These are phyloP conservation scores for Babesia sp. DNA, from an alignment of 169 alveolate species.

Conservation along the genomic window DNA sequence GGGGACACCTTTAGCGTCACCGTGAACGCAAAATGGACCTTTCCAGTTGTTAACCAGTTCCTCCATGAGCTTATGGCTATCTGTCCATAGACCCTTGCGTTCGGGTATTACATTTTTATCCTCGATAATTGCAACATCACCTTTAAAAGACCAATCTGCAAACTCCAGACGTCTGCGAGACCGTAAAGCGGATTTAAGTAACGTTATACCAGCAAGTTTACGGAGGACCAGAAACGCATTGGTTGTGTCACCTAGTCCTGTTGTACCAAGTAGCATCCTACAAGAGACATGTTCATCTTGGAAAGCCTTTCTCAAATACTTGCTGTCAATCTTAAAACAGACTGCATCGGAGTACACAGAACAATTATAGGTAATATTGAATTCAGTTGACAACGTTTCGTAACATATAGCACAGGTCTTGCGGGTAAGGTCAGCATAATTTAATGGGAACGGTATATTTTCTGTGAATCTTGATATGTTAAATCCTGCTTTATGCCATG, in stretches of 20 bases:
- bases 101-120: slow-evolving; percentile 9
- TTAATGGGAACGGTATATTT: slow-evolving; percentile 20
- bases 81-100: background rate
- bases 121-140: slow-evolving; percentile 1
- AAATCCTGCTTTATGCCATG: slow-evolving; percentile 17
- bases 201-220: slow-evolving; percentile 33
- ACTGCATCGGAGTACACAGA: slow-evolving; percentile 29
- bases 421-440: slow-evolving; percentile 23
- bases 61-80: background rate
- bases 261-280: slow-evolving; percentile 7
- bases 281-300: slow-evolving; percentile 19
- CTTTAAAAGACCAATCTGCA: slow-evolving; percentile 31
- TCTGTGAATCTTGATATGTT: slow-evolving; percentile 1
- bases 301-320: slow-evolving; percentile 12
- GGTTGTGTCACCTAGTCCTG: slow-evolving; percentile 1
- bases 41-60: slow-evolving; percentile 21
- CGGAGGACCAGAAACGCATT: slow-evolving; percentile 20
- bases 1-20: background rate
- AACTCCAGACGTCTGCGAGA: background rate
- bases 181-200: slow-evolving; percentile 12
- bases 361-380: slow-evolving; percentile 20
- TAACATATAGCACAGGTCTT: slow-evolving; percentile 38
- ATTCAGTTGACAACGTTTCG: slow-evolving; percentile 30
- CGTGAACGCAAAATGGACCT: slow-evolving; percentile 32
- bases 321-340: slow-evolving; percentile 34